Evolutionary conservation across 805 yeast genomes (phyloP).

Genomic region (Myxozyma neglecta): DNA sequence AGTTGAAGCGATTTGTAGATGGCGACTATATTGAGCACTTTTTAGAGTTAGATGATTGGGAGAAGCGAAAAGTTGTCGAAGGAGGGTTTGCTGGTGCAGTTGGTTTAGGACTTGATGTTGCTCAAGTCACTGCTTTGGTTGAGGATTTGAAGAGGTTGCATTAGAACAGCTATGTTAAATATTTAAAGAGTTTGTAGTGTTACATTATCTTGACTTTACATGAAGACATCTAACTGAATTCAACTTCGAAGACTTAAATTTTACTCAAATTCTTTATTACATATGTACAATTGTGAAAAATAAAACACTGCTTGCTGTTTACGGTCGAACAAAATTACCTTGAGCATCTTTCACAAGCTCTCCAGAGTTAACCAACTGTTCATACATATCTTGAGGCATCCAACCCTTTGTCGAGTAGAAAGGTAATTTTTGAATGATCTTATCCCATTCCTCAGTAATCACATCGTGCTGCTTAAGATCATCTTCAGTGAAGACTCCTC

Average conservation of each 20-base stretch:
- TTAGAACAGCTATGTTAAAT: neutral
- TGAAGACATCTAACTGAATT: too few species aligned
- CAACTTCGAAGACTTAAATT: neutral
- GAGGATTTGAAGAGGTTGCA: conserved; percentile 30
- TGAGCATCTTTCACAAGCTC: conserved; percentile 61
- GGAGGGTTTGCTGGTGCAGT: conserved; percentile 3
- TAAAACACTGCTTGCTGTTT: neutral
- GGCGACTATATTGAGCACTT: conserved; percentile 31
- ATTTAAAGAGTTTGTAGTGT: neutral
- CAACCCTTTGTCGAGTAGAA: conserved; percentile 91
- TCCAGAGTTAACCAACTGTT: conserved; percentile 64
- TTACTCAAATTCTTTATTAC: neutral
- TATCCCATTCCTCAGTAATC: conserved; percentile 65
- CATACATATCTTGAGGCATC: conserved; percentile 94
- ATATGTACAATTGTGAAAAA: neutral
- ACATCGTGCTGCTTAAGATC: conserved; percentile 59
- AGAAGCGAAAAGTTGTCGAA: conserved; percentile 12
- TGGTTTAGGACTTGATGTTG: neutral
- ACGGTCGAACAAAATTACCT: conserved; percentile 49
- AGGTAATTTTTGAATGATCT: conserved; percentile 66
- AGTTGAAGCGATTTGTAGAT: conserved; percentile 30
- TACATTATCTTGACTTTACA: neutral
- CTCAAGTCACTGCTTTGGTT: conserved; percentile 17
- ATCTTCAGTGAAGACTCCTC: conserved; percentile 59
- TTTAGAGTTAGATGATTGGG: conserved; percentile 19